These are phyloP conservation scores for Protomyces lactucae-debilis DNA, from an alignment of 1,139 yeast species.

Conservation along the genomic window DNA sequence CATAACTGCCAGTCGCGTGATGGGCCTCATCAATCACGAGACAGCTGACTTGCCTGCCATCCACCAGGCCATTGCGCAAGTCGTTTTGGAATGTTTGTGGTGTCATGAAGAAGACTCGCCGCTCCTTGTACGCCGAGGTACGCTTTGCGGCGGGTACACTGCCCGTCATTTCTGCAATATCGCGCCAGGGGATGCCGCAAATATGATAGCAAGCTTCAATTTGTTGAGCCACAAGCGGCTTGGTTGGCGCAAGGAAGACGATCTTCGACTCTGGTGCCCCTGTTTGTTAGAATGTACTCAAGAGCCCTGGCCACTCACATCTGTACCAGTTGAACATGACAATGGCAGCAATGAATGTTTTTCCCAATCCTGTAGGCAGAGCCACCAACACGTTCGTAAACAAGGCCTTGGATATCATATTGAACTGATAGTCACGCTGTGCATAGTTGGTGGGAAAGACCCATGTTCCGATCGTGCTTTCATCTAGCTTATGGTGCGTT, in stretches of 20 bases:
- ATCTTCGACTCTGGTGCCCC: constrained; percentile 73
- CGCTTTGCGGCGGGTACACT: constrained; percentile 48
- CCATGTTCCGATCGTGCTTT: constrained; percentile 42
- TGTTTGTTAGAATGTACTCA: neutral
- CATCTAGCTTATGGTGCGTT: constrained; percentile 29
- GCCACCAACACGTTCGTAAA: constrained; percentile 77
- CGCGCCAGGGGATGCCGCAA: constrained; percentile 71
- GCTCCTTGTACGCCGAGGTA: constrained; percentile 67
- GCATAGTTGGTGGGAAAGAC: constrained; percentile 83
- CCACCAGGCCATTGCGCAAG: constrained; percentile 62
- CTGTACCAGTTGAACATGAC: constrained; percentile 85
- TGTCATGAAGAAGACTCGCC: constrained; percentile 84
- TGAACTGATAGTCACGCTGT: constrained; percentile 79
- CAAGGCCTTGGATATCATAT: constrained; percentile 68
- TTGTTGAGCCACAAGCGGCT: constrained; percentile 97
- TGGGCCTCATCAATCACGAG: constrained; percentile 95
- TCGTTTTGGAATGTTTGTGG: constrained; percentile 97
- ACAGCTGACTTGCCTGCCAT: constrained; percentile 69
- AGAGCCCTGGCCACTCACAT: constrained; percentile 36
- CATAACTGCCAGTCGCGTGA: constrained; percentile 81
- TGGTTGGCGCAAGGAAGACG: constrained; percentile 93
- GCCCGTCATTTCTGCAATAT: constrained; percentile 78
- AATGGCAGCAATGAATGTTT: constrained; percentile 91
- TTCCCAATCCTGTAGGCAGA: constrained; percentile 95
- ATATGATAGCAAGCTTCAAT: constrained; percentile 86